Conservation (phyloP, 106 monocot genomes). For the Apostasia ramifera region DNA sequence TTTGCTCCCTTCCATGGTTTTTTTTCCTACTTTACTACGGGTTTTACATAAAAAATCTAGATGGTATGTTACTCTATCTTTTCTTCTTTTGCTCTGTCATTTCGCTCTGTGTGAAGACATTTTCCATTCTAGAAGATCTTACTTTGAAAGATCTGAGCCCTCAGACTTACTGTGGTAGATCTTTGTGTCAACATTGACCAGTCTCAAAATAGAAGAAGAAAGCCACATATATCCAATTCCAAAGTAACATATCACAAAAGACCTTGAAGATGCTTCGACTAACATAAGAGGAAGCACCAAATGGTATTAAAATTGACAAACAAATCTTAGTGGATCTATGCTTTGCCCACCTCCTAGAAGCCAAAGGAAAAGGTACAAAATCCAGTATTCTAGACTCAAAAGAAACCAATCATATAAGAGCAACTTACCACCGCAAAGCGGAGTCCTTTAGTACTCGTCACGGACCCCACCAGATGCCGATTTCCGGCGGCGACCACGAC, state of each 20-base stretch:
- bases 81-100: too few species aligned
- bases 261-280: neutral
- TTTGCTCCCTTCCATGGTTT: too few species aligned
- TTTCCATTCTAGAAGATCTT: too few species aligned
- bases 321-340: neutral
- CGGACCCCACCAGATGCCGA: constrained; percentile 21
- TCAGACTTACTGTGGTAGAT: too few species aligned
- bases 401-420: neutral
- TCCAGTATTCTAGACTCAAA: neutral
- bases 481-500: constrained; percentile 5
- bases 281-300: neutral
- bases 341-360: neutral
- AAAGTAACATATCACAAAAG: constrained; percentile 4
- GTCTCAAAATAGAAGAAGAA: neutral
- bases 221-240: neutral
- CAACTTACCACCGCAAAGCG: constrained; percentile 23
- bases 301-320: neutral
- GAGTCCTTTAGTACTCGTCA: constrained; percentile 19
- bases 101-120: too few species aligned
- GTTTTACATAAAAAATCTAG: too few species aligned
- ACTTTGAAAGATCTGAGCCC: too few species aligned
- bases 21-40: too few species aligned
- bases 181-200: too few species aligned
- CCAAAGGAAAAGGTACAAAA: neutral
- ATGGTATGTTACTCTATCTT: too few species aligned